A percentile compares a stretch with the other conserved stretches of the same genome.
These are phyloP conservation scores for Flagelloscypha sp. DNA, from an alignment of 768 basidiomycete species.

Conservation along the genomic window DNA sequence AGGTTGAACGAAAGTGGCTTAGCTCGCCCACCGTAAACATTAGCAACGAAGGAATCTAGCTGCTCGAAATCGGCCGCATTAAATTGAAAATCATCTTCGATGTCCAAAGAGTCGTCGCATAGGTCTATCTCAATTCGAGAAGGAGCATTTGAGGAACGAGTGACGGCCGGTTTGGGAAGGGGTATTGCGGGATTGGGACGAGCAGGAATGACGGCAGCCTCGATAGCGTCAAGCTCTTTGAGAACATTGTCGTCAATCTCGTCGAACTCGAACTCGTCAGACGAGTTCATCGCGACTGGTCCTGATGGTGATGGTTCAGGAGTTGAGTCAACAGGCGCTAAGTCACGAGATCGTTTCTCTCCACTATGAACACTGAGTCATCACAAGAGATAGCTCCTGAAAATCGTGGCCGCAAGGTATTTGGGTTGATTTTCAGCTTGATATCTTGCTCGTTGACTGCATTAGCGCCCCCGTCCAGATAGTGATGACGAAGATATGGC, in stretches of 20 bases:
- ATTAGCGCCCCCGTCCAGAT: slow-evolving; percentile 54
- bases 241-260: slow-evolving; percentile 51
- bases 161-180: slow-evolving; percentile 12
- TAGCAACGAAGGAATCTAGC: slow-evolving; percentile 46
- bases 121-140: slow-evolving; percentile 1
- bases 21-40: slow-evolving; percentile 33
- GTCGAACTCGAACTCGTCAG: slow-evolving; percentile 66
- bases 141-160: slow-evolving; percentile 14
- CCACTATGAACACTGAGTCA: slow-evolving; percentile 6
- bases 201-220: slow-evolving; percentile 41
- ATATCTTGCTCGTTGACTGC: slow-evolving; percentile 31
- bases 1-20: slow-evolving; percentile 54
- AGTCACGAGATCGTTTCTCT: slow-evolving; percentile 7
- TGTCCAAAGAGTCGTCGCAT: slow-evolving; percentile 34
- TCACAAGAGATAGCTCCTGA: neutral
- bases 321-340: no score
- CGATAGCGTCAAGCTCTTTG: slow-evolving; percentile 60
- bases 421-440: slow-evolving; percentile 41
- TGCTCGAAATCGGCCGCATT: slow-evolving; percentile 46
- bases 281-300: slow-evolving; percentile 58
- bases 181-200: slow-evolving; percentile 11
- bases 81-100: slow-evolving; percentile 52
- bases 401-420: slow-evolving; percentile 53
- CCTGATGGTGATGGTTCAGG: no score
- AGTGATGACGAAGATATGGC: slow-evolving; percentile 66